Base-by-base conservation (phyloP, 1,139 yeast species). In the Sugiyamaella castrensis region DNA sequence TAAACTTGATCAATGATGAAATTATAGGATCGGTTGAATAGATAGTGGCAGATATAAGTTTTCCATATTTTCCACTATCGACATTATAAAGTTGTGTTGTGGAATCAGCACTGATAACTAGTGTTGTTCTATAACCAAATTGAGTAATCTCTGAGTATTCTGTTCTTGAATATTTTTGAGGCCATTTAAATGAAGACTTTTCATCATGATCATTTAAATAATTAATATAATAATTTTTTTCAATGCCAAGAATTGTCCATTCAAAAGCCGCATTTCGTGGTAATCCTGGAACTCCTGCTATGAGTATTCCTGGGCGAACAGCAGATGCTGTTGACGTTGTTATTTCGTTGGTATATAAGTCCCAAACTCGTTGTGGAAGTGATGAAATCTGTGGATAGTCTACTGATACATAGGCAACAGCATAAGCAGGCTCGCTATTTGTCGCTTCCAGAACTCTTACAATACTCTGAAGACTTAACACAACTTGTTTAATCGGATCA, bases 251-350 rank as follows among this genome's bases (percentile, higher is more conserved):
- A 6, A 59, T 65, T 3, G 86, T 79, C 94, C 96, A 87, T 68
- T 91, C 98, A 15, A 85, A 77, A 11, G 65, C 62, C 0, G 96
- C 94, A 33, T 74, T 73, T 43, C 79, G 78, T 1, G 98, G 98
- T 43, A 92, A 70, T 27, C 70, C 74, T 0, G 71, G 66, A 0
- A 88, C 87, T 53, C 77, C 75, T 0, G 80, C 87, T 5, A 85
- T 72, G 2, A 65, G 37, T 28, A 66, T 53, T 8, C 42, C 49
- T n/a, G 48, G 40, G 12, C 36, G 28, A 26, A 11, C 30, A 15
- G 35, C 34, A 19, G 40, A 35, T 10, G 24, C 35, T 13, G 27
- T 11, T n/a, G n/a, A n/a, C n/a, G n/a, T n/a, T 9, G 30, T 34
- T 40, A 13, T 12, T 12, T 41, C 36, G 10, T 19, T 38, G 27